Evolutionary conservation across 192 early-diverging fungal genomes (phyloP).

Genomic region (Coemansia sp.): DNA sequence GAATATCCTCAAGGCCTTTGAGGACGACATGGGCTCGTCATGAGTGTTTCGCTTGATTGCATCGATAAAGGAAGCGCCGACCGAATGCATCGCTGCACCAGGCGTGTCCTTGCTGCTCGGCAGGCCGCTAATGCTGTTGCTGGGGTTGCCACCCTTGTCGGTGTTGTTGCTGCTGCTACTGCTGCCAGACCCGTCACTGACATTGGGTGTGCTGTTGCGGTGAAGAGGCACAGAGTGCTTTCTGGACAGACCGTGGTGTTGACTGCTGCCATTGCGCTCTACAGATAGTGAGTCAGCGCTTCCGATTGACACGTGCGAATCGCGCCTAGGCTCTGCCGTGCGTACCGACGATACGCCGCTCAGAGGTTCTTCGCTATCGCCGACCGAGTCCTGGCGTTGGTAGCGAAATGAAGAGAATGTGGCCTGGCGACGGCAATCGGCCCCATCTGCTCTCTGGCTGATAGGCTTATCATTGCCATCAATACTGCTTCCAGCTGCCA

Average conservation of each 20-base stretch:
- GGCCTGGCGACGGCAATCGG: not conserved
- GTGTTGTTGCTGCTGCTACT: not conserved
- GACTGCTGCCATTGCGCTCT: conserved; percentile 2
- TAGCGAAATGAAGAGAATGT: not conserved
- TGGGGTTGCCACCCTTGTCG: not conserved
- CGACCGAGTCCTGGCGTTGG: not conserved
- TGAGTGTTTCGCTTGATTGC: conserved; percentile 37
- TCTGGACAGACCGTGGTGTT: conserved; percentile 11
- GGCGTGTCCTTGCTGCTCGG: not conserved
- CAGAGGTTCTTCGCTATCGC: conserved; percentile 4
- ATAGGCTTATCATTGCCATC: conserved; percentile 1
- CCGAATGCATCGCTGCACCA: conserved; percentile 1
- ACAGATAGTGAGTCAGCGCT: conserved; percentile 9
- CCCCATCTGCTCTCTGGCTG: not conserved
- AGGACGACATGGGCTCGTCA: conserved; percentile 47
- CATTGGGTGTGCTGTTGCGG: not conserved
- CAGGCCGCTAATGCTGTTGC: not conserved
- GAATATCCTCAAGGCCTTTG: conserved; percentile 39
- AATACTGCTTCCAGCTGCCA: not conserved
- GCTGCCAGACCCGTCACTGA: not conserved
- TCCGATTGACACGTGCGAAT: not conserved
- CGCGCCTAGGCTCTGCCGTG: conserved; percentile 1
- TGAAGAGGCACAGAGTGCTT: conserved; percentile 10
- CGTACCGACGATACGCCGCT: not conserved
- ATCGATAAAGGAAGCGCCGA: conserved; percentile 12